phyloP scores from a whole-genome alignment of 495 filamentous ascomycete species.

The Lasiosphaeris hirsuta region DNA sequence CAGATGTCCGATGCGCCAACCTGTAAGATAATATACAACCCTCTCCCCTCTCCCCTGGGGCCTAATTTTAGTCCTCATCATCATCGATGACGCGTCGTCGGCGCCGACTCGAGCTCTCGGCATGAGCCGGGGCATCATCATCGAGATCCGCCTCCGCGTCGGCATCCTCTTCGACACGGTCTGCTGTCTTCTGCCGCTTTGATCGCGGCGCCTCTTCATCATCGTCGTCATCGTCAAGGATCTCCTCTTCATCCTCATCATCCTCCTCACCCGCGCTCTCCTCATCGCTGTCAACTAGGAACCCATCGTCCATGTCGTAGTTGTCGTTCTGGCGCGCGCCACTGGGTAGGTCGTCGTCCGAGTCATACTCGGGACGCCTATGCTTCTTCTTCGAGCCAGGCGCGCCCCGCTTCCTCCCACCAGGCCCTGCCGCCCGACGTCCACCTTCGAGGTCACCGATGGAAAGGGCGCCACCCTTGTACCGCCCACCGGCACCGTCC shows the following conservation, averaged over 20 bases:
- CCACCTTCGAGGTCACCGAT: conserved; percentile 71
- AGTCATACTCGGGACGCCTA: conserved; percentile 52
- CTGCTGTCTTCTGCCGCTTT: conserved; percentile 48
- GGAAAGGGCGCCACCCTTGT: conserved; percentile 58
- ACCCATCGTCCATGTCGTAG: conserved; percentile 78
- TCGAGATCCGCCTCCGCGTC: conserved; percentile 27
- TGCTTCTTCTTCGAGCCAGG: conserved; percentile 42
- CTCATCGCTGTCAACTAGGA: conserved; percentile 72
- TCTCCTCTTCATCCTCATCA: conserved; percentile 56
- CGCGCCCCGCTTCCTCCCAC: conserved; percentile 43
- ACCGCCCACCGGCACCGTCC: conserved; percentile 50
- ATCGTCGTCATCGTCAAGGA: conserved; percentile 46
- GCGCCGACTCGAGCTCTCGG: conserved; percentile 29
- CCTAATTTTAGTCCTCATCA: conserved; percentile 35
- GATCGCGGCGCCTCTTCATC: conserved; percentile 44
- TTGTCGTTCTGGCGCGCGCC: conserved; percentile 69
- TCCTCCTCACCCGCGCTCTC: conserved; percentile 61
- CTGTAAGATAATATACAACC: conserved; percentile 12
- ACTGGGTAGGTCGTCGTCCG: conserved; percentile 63
- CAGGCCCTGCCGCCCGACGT: conserved; percentile 26
- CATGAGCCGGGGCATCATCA: conserved; percentile 37
- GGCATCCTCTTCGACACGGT: conserved; percentile 40
- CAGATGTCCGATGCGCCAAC: neutral
- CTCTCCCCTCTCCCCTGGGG: neutral
- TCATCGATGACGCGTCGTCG: conserved; percentile 49